Percentiles rank a stretch among this genome's conserved stretches.
Evolutionary conservation across 2,329 filamentous ascomycete species (phyloP).

Genomic region (Parafenestella ontariensis): DNA sequence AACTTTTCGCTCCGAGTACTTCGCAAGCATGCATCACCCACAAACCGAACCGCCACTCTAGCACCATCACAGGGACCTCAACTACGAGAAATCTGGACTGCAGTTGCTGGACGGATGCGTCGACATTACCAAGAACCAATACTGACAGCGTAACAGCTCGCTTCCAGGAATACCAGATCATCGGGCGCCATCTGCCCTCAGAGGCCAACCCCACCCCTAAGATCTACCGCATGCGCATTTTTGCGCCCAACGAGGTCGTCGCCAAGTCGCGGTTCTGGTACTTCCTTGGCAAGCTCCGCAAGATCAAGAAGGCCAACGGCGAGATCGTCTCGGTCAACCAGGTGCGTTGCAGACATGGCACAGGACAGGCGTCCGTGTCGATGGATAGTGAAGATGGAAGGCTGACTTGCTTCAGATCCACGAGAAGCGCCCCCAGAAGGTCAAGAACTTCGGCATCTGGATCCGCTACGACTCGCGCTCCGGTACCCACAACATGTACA

Average conservation of each 20-base stretch:
- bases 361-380: not conserved
- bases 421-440: slow-evolving; percentile 99
- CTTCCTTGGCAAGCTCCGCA: slow-evolving; percentile 98
- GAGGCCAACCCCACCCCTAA: slow-evolving; percentile 97
- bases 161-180: slow-evolving; percentile 99
- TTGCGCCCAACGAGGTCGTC: slow-evolving; percentile 95
- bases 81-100: slow-evolving; percentile 14
- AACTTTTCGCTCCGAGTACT: not conserved
- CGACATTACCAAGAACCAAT: slow-evolving; percentile 13
- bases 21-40: not conserved
- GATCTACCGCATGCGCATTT: slow-evolving; percentile 99
- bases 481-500: slow-evolving; percentile 99
- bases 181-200: slow-evolving; percentile 97
- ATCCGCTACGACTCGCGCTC: slow-evolving; percentile 99
- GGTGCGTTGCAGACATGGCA: slow-evolving; percentile 64
- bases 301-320: slow-evolving; percentile 99
- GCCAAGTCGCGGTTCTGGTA: slow-evolving; percentile 99
- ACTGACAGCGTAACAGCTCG: slow-evolving; percentile 72
- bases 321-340: slow-evolving; percentile 98
- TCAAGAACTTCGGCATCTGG: slow-evolving; percentile 99
- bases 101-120: slow-evolving; percentile 37
- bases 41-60: not conserved
- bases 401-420: slow-evolving; percentile 69
- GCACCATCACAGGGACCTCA: not conserved
- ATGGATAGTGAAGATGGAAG: not conserved